Percentiles rank a stretch among this genome's conserved stretches.
Evolutionary conservation across 768 basidiomycete species (phyloP).

Genomic region (Kwoniella dendrophila): DNA sequence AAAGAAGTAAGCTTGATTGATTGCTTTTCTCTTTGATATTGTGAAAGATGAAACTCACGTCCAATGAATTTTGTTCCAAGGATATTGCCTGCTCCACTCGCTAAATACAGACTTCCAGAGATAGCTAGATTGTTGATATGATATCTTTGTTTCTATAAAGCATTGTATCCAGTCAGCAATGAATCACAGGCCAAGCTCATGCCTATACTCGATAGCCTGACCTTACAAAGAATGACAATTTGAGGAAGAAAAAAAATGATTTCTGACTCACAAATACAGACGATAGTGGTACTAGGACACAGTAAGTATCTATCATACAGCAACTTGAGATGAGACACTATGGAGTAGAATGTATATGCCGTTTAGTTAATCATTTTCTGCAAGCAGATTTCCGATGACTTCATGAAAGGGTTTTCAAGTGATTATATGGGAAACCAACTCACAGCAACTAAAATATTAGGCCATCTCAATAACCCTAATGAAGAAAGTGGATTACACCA

Average conservation of each 20-base stretch:
- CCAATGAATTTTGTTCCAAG: constrained; percentile 52
- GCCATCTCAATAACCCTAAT: constrained; percentile 45
- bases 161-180: background rate
- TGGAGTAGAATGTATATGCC: background rate
- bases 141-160: constrained; percentile 46
- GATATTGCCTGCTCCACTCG: constrained; percentile 54
- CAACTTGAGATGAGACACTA: constrained; percentile 45
- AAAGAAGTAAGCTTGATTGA: background rate
- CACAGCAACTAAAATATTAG: constrained; percentile 49
- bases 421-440: constrained; percentile 11
- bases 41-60: constrained; percentile 31
- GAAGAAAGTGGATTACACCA: constrained; percentile 51
- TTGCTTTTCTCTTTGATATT: background rate
- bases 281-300: constrained; percentile 45
- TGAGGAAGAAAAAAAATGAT: background rate
- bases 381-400: background rate
- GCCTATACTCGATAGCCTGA: too few relatives aligned
- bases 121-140: constrained; percentile 54
- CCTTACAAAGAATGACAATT: too few relatives aligned
- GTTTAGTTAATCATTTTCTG: background rate
- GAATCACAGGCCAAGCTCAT: too few relatives aligned
- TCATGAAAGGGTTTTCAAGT: background rate
- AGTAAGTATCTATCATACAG: constrained; percentile 47
- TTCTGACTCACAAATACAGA: constrained; percentile 43
- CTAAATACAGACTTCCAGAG: constrained; percentile 55